phyloP scores from a whole-genome alignment of 208 protist species.

The Crithidia brevicula region DNA sequence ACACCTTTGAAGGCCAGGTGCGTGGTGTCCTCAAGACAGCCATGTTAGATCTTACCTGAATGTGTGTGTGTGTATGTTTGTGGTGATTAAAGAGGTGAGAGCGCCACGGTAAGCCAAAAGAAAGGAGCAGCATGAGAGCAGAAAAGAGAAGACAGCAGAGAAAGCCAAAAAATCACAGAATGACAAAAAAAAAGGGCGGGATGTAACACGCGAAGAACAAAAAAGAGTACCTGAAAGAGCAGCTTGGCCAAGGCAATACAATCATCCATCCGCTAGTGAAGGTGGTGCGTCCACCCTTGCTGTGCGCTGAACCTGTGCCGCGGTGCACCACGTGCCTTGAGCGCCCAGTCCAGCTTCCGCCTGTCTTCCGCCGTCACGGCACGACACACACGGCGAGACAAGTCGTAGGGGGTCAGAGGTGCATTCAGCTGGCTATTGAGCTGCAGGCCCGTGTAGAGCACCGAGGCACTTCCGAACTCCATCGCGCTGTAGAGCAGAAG shows the following conservation, averaged over 20 bases:
- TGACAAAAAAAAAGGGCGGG: no score
- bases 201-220: no score
- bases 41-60: no score
- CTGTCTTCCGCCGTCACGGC: slow-evolving; percentile 13
- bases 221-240: neutral
- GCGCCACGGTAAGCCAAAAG: no score
- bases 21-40: no score
- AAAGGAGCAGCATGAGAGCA: neutral
- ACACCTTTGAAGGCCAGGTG: no score
- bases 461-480: slow-evolving; percentile 40
- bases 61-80: no score
- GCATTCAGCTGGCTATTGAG: neutral
- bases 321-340: slow-evolving; percentile 18
- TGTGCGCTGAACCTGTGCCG: neutral
- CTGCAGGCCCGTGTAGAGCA: slow-evolving; percentile 13
- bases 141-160: slow-evolving; percentile 4
- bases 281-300: slow-evolving; percentile 19
- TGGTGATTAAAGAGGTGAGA: no score
- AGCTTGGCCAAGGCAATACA: neutral
- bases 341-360: slow-evolving; percentile 28
- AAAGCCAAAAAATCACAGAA: slow-evolving; percentile 13
- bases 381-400: neutral
- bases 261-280: no score
- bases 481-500: slow-evolving; percentile 13
- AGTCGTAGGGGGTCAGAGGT: neutral